Conservation (phyloP, 345 rosid species). For the Brassica cretica region DNA sequence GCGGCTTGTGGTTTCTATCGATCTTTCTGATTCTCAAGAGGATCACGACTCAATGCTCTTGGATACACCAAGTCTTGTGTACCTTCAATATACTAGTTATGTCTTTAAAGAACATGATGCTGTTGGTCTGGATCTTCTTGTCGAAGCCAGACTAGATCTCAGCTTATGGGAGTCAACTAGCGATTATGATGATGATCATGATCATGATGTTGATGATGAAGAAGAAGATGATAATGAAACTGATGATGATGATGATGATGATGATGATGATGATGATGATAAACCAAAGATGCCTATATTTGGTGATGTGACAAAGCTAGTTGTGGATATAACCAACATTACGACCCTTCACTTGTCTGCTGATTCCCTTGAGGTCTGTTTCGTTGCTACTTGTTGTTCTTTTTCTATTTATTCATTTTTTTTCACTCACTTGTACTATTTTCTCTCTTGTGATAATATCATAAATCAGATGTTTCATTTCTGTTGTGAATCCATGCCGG, state of each 20-base stretch:
- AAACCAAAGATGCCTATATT: background rate
- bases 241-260: background rate
- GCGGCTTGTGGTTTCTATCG: background rate
- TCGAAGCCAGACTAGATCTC: background rate
- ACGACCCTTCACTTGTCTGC: background rate
- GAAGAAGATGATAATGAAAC: background rate
- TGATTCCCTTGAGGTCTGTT: background rate
- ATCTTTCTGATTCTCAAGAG: background rate
- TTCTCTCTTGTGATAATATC: background rate
- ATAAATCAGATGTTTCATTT: background rate
- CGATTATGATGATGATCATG: background rate
- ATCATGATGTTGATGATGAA: background rate
- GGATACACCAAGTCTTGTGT: background rate
- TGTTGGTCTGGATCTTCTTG: background rate
- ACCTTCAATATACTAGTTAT: background rate
- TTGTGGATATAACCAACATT: background rate
- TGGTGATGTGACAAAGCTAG: background rate
- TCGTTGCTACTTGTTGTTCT: background rate
- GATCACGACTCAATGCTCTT: background rate
- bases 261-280: background rate
- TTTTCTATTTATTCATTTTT: background rate
- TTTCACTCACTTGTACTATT: background rate
- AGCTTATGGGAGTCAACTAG: background rate
- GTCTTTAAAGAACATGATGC: background rate
- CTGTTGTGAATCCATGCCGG: background rate